Evolutionary conservation across 1,284 basidiomycete species (phyloP), one percentile per base, ranked within the genome.

Genomic region (Schizophyllum commune): DNA sequence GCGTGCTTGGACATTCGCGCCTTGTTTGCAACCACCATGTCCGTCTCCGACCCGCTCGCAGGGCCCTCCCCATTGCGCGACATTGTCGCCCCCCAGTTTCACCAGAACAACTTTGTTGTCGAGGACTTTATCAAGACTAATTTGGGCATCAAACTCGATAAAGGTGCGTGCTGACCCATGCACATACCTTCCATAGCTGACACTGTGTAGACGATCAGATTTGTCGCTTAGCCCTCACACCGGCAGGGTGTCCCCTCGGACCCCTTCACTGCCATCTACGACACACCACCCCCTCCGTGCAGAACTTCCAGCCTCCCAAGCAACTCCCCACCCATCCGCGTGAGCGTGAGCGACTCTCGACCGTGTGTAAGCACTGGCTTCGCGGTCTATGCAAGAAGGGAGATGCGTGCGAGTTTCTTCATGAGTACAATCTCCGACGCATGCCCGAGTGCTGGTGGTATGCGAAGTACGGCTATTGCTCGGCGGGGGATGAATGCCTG

Each of bases 381-480:
- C 85, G 97, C 64, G 97, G 97, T 32, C 81, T 99, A 52, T 99
- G 97, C 78, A 99, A 99, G 79, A 99, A 99, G 75, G 96, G 95
- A 61, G 93, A 97, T 72, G 89, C 90, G 53, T 99, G 97, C 79
- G 97, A 99, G 77, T 99, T 99, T 75, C 82, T 99, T 71, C 97
- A 99, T 76, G 97, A 99, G 77, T 99, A 98, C 78, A 98, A 99
- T 72, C 82, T 99, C 63, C 81, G 96, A 66, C 90, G 94, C 62
- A 99, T 99, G 94, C 97, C 97, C n/a, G 94, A 98, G 73, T 99
- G 97, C 73, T 94, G 96, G 84, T 98, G 96, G 94, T 99, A 89
- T 73, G 94, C 94, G 62, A 97, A 97, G 74, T 96, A 95, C 71
- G 97, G 97, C 4, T 99, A 96, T 75, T 99, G 97, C 76, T 94